Evolutionary conservation across 139 green algal species (phyloP), one percentile per base, ranked within the genome.

Genomic region (Chlorella sp.): DNA sequence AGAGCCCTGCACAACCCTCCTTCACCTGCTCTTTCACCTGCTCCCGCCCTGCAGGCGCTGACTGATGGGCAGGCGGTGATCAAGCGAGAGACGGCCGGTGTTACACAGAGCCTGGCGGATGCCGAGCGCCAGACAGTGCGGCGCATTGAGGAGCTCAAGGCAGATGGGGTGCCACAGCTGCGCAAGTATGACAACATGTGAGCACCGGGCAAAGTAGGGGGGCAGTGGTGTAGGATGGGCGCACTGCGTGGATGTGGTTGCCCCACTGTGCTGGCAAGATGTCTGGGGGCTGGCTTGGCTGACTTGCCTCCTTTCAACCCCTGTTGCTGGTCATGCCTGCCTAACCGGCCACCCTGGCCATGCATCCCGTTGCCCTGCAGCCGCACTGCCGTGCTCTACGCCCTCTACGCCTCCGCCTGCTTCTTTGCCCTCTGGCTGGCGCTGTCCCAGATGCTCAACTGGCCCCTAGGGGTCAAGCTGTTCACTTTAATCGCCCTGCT

Each of bases 401-500:
- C 36, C 37, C 78, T 92, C 19, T 84, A 88, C 28, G 34, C 37
- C 37, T 34, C 87, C 39, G 68, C 57, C 61, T 81, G 90, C 14
- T 21, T 88, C 12, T 42, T 93, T 12, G 40, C 37, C 4, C 30
- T 85, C 9, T 39, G 91, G 53, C 32, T 91, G 39, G 26, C 48
- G 12, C 39, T 81, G 15, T 18, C 84, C 4, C 22, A 76, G 24
- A 76, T 91, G 19, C n/a, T 93, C 36, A 85, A 89, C 73, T 91
- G 83, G 48, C 71, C 71, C 14, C 22, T 53, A n/a, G 64, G 60
- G 11, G 40, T 86, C 39, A 78, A 83, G 83, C 26, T 85, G 16
- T 26, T 82, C 76, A 93, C 90, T 3, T 86, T 89, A 16, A 7
- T 94, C 24, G 89, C 81, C 4, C 81, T 86, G n/a, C 81, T 73